Evolutionary conservation across 257 asterid species (phyloP).

Genomic region (Craterostigma plantagineum): DNA sequence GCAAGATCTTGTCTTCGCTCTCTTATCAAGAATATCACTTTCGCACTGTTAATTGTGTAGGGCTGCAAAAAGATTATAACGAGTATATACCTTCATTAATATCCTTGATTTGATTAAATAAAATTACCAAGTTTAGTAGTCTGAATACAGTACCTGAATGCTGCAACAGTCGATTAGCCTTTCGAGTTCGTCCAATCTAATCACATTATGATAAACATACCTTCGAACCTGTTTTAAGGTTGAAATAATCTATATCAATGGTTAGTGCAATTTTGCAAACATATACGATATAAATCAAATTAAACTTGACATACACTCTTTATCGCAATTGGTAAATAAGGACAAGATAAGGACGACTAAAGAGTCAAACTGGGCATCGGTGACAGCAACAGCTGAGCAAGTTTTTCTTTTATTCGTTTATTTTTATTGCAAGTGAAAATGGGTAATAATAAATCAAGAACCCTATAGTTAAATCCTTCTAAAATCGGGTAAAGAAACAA

Average conservation of each 20-base stretch:
- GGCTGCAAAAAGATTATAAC: slow-evolving; percentile 26
- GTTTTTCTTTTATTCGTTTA: too few relatives aligned
- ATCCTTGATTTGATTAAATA: too few relatives aligned
- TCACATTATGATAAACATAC: slow-evolving; percentile 67
- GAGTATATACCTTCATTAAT: too few relatives aligned
- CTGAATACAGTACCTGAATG: slow-evolving; percentile 35
- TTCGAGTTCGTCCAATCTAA: slow-evolving; percentile 75
- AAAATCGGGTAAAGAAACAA: too few relatives aligned
- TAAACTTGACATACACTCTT: not conserved
- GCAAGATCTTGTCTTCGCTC: slow-evolving; percentile 56
- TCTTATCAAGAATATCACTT: slow-evolving; percentile 70
- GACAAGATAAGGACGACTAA: too few relatives aligned
- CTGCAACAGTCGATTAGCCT: slow-evolving; percentile 62
- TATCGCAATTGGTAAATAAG: too few relatives aligned
- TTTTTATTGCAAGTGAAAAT: too few relatives aligned
- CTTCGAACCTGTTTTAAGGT: slow-evolving; percentile 47
- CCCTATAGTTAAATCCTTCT: too few relatives aligned
- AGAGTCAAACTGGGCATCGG: too few relatives aligned
- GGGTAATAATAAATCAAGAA: too few relatives aligned
- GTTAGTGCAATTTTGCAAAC: not conserved
- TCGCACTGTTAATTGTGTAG: slow-evolving; percentile 75
- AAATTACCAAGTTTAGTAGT: not conserved
- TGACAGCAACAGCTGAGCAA: too few relatives aligned
- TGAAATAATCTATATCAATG: not conserved
- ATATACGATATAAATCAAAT: not conserved